phyloP scores from a whole-genome alignment of 495 filamentous ascomycete genomes.

The Penicillium longicatenatum region DNA sequence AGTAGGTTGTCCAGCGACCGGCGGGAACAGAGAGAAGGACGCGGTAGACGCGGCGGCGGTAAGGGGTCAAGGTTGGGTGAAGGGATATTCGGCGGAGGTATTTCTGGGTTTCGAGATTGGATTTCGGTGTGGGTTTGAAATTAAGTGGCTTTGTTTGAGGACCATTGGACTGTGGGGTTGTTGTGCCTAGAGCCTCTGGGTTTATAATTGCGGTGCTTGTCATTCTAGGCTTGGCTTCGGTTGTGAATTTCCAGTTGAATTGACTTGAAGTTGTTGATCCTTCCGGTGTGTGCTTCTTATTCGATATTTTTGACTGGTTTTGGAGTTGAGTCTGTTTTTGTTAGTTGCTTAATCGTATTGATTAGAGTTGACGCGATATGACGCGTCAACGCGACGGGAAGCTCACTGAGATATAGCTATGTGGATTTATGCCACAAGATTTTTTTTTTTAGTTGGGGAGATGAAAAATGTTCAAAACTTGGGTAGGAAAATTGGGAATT shows the following conservation, averaged over 20 bases:
- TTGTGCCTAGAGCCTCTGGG: neutral
- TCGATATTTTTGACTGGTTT: neutral
- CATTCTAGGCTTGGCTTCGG: neutral
- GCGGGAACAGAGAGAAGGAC: constrained; percentile 69
- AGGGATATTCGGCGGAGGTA: constrained; percentile 31
- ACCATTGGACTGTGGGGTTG: constrained; percentile 1
- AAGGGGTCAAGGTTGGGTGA: constrained; percentile 52
- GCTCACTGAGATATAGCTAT: neutral
- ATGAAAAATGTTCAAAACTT: neutral
- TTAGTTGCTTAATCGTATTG: neutral
- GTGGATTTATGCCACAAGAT: neutral
- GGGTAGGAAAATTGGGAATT: neutral
- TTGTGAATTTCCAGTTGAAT: too few relatives aligned
- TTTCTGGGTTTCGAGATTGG: constrained; percentile 15
- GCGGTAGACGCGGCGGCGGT: constrained; percentile 62
- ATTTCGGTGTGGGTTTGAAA: neutral
- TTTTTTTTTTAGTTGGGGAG: neutral
- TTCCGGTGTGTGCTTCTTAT: neutral
- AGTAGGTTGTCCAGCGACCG: constrained; percentile 74
- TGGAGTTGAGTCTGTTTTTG: neutral
- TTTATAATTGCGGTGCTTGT: neutral
- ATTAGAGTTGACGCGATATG: constrained; percentile 2
- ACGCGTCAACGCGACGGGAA: constrained; percentile 7
- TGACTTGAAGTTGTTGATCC: too few relatives aligned
- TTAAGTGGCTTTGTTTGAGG: constrained; percentile 8